Conservation (phyloP, 306 rosid species). For the Sesbania bispinosa region DNA sequence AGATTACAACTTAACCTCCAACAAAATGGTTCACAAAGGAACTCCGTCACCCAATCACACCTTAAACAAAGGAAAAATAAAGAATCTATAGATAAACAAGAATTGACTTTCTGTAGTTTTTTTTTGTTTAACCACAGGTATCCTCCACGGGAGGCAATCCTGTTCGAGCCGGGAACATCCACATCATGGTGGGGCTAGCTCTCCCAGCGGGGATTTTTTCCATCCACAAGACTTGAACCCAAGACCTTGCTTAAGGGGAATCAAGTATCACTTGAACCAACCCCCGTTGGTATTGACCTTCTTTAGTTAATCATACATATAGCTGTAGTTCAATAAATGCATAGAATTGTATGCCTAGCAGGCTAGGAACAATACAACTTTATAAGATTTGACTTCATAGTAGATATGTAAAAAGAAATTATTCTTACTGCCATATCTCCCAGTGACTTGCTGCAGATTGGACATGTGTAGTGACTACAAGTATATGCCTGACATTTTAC, state of each 20-base stretch:
- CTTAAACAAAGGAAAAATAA: background rate
- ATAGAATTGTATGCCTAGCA: conserved; percentile 14
- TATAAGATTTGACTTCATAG: background rate
- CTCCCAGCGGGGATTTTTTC: too few relatives aligned
- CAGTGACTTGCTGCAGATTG: conserved; percentile 98
- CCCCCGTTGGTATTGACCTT: too few relatives aligned
- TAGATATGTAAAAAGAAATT: conserved; percentile 3
- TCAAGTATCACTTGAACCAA: too few relatives aligned
- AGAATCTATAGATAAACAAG: background rate
- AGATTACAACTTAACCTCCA: background rate
- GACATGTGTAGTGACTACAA: conserved; percentile 94
- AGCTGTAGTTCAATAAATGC: conserved; percentile 2
- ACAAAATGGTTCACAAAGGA: background rate
- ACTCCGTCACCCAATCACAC: background rate
- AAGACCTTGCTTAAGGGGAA: too few relatives aligned
- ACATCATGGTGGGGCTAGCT: too few relatives aligned
- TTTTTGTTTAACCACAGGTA: too few relatives aligned
- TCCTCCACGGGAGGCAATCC: too few relatives aligned
- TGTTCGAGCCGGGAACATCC: too few relatives aligned
- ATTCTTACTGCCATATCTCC: conserved; percentile 97
- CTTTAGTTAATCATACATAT: background rate
- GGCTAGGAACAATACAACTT: background rate
- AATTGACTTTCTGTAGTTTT: background rate
- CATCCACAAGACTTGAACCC: too few relatives aligned
- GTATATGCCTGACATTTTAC: conserved; percentile 81